phyloP scores from a whole-genome alignment of 257 asterid species.

The Buddleja alternifolia region DNA sequence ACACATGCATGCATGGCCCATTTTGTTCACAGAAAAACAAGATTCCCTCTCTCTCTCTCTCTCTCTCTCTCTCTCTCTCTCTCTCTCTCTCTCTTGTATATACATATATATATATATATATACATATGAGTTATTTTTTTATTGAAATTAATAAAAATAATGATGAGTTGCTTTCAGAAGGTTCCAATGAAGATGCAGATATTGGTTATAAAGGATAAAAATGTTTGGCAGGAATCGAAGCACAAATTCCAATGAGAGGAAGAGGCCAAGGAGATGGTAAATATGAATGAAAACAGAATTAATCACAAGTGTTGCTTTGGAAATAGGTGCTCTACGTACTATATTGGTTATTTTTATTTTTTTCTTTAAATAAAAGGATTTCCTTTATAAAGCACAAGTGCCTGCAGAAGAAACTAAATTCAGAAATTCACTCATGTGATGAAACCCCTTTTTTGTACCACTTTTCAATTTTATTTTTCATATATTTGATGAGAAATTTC shows the following conservation, averaged over 20 bases:
- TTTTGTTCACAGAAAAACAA: conserved; percentile 29
- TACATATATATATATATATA: too few relatives aligned
- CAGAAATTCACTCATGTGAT: conserved; percentile 37
- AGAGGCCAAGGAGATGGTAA: conserved; percentile 50
- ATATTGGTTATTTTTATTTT: neutral
- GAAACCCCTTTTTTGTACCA: conserved; percentile 36
- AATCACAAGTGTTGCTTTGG: conserved; percentile 40
- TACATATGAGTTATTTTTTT: neutral
- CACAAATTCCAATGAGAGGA: conserved; percentile 43
- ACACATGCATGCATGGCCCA: conserved; percentile 60
- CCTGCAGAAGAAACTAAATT: conserved; percentile 24
- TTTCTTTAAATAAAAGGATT: neutral
- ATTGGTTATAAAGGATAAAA: conserved; percentile 13
- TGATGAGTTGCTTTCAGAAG: conserved; percentile 26
- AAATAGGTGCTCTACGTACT: conserved; percentile 34
- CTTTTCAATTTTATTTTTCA: neutral
- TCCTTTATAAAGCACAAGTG: conserved; percentile 20
- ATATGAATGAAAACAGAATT: conserved; percentile 38
- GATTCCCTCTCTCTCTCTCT: conserved; percentile 33
- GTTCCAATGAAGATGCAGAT: conserved; percentile 35
- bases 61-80: too few relatives aligned
- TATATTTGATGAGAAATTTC: too few relatives aligned
- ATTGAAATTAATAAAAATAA: neutral
- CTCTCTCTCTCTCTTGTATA: too few relatives aligned
- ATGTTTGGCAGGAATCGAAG: conserved; percentile 20